Base-by-base conservation (phyloP, 2,329 filamentous ascomycete genomes). In the Aspergillus ochraceus region DNA sequence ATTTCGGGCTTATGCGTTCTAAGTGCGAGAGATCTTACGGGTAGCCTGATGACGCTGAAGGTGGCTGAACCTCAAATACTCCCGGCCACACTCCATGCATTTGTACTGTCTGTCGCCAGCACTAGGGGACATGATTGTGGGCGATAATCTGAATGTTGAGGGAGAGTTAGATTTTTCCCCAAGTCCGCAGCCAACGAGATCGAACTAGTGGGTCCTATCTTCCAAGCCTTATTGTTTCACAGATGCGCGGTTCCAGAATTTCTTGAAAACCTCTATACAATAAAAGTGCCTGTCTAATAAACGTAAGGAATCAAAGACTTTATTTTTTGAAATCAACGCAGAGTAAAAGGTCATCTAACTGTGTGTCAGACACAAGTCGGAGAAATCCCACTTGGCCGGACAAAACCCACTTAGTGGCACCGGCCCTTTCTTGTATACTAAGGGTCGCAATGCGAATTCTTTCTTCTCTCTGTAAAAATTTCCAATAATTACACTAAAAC, bases 41-140 rank as follows among this genome's bases (percentile, higher is more conserved):
- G 53, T 55, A 4, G 53, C 45, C 17, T 55, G 6, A 36, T 55
- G 53, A 6, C 53, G 45, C n/a, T 17, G 17, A n/a, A 55, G 42
- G 24, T 55, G 53, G 49, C 53, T 55, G 14, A 26, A 32, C 4
- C 24, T 55, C 5, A 29, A 55, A 42, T 55, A 55, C 3, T 22
- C 22, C 42, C 42, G 53, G 4, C 14, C 45, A 22, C 53, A 55
- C 19, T 39, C 42, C 9, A 10, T 9, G 20, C 53, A 55, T 49
- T 20, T 30, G 17, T 24, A 26, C 14, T 55, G 4, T 29, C 45
- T 24, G 6, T 3, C 19, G 10, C 32, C 24, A n/a, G 12, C 6
- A 24, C 6, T 17, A 19, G 19, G 10, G 14, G 53, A 22, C 53
- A 55, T 55, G 26, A 19, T 49, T 24, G n/a, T n/a, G 29, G 4